These are phyloP conservation scores for carrot (Daucus carota) DNA, from an alignment of 129 eudicot species.

Conservation along the genomic window DH1_v3.0 NC_030381.2:6374501-6375000, in stretches of 20 bases:
- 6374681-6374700: neutral
- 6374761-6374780: slow-evolving; percentile 7
- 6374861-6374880: slow-evolving; percentile 55
- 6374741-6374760: neutral
- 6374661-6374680: neutral
- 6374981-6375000: slow-evolving; percentile 26
- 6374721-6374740: neutral
- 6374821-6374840: slow-evolving; percentile 40
- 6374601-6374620: neutral
- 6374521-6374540: neutral
- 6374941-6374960: slow-evolving; percentile 11
- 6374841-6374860: slow-evolving; percentile 44
- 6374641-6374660: neutral
- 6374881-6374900: slow-evolving; percentile 82
- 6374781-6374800: slow-evolving; percentile 6
- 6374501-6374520: neutral
- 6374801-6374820: slow-evolving; percentile 8
- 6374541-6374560: neutral
- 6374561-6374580: neutral
- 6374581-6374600: neutral
- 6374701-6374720: neutral
- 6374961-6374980: slow-evolving; percentile 7
- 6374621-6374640: neutral
- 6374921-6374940: slow-evolving; percentile 55
- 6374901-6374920: slow-evolving; percentile 81